These are phyloP conservation scores for Eucommia ulmoides DNA, from an alignment of 257 asterid genomes.

Conservation along the genomic window DNA sequence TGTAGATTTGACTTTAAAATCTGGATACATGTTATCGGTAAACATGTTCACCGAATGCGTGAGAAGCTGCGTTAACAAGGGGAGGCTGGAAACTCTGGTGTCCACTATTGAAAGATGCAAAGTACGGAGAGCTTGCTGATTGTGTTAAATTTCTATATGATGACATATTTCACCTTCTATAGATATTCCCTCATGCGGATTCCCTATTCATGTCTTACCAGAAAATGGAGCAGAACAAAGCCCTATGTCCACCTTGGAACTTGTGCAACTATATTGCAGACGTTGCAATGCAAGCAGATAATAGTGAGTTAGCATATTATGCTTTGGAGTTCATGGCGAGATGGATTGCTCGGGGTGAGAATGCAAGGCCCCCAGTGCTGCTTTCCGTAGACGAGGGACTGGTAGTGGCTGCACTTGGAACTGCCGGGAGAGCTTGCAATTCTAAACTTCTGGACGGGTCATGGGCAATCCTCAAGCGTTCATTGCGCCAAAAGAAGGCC, in stretches of 20 bases:
- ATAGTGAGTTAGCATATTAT: slow-evolving; percentile 50
- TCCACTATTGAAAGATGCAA: slow-evolving; percentile 82
- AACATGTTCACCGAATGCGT: slow-evolving; percentile 44
- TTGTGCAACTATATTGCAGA: slow-evolving; percentile 61
- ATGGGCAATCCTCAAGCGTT: slow-evolving; percentile 74
- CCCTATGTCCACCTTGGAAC: slow-evolving; percentile 56
- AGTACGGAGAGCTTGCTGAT: too few relatives aligned
- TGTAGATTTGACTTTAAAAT: slow-evolving; percentile 46
- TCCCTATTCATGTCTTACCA: slow-evolving; percentile 23
- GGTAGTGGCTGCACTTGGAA: slow-evolving; percentile 60
- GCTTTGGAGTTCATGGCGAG: slow-evolving; percentile 73
- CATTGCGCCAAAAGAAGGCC: slow-evolving; percentile 43
- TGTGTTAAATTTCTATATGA: too few relatives aligned
- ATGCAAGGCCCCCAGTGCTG: slow-evolving; percentile 34
- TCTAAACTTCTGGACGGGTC: slow-evolving; percentile 66
- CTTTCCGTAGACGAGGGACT: slow-evolving; percentile 62
- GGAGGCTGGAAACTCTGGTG: slow-evolving; percentile 54
- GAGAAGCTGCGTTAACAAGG: slow-evolving; percentile 26
- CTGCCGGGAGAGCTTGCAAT: slow-evolving; percentile 75
- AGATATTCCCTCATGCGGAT: too few relatives aligned
- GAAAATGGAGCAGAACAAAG: slow-evolving; percentile 89
- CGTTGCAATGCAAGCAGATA: slow-evolving; percentile 52
- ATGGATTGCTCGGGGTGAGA: slow-evolving; percentile 69
- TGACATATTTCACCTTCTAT: too few relatives aligned
- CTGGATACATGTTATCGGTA: slow-evolving; percentile 55